Base-by-base conservation (phyloP, 2,329 filamentous ascomycete species). In the Albifimbria verrucaria region DNA sequence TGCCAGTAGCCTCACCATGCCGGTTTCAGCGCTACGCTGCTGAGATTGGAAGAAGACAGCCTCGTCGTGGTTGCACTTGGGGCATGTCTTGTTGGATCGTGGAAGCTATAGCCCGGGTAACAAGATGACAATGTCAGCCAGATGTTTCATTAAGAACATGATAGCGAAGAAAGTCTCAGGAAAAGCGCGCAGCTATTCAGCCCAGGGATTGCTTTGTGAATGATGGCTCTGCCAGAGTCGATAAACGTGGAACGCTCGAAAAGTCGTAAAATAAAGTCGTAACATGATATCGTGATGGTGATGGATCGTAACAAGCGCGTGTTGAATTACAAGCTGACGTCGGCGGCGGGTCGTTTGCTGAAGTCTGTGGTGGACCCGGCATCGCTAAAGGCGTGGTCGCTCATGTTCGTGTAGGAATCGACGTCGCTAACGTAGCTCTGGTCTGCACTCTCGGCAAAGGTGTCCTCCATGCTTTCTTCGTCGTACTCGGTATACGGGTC, bases 11-110 rank as follows among this genome's bases (percentile, higher is more conserved):
- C 89, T 80, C 74, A 97, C 94, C 94, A 99, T 99, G 77, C 94
- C 94, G 44, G 94, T 99, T 73, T 97, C 92, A 48, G 91, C 90
- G 62, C 89, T 96, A 73, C 94, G 89, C 77, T 97, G 92, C 71
- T 99, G 94, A 57, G 92, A 97, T 77, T 99, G 94, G 79, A 99
- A 99, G 77, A 96, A 99, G 55, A 99, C 95, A 45, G 92, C 92
- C 75, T 97, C 92, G 62, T 86, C 85, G 71, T 94, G 89, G 60
- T 83, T 81, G 79, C 95, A 99, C 62, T 79, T 82, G 50, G 92
- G 91, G 76, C 94, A 99, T 55, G 82, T 81, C 74, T 89, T 91
- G 70, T 91, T 90, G 64, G 91, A 87, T 65, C 92, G 88, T 59
- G 94, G 94, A 71, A 97, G 89, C 92, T 97, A 83, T 68, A 79